phyloP scores from a whole-genome alignment of 2,329 filamentous ascomycete genomes.

The Gyromitra esculenta region DNA sequence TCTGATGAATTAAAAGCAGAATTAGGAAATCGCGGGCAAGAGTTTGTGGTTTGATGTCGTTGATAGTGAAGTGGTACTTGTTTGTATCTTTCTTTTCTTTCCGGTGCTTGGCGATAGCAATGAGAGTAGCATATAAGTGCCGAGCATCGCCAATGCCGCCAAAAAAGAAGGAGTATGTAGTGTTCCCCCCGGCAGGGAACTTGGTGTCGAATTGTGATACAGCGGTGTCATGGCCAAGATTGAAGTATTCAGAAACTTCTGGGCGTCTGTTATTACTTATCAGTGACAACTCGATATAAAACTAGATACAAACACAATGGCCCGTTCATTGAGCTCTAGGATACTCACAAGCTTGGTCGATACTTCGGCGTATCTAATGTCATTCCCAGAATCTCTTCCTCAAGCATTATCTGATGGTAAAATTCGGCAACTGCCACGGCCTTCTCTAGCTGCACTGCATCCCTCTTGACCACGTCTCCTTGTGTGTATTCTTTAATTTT shows the following conservation, averaged over 20 bases:
- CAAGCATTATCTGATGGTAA: constrained; percentile 30
- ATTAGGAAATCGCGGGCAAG: constrained; percentile 35
- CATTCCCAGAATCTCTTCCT: constrained; percentile 32
- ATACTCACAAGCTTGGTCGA: constrained; percentile 37
- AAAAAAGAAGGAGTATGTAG: constrained; percentile 35
- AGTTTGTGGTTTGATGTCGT: constrained; percentile 41
- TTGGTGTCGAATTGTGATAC: constrained; percentile 30
- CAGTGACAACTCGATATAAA: neutral
- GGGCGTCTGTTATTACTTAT: constrained; percentile 9
- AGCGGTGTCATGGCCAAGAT: constrained; percentile 34
- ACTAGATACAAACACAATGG: neutral
- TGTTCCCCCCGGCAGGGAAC: neutral
- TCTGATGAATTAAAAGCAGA: constrained; percentile 16
- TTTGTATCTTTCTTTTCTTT: constrained; percentile 7
- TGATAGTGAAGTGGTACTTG: constrained; percentile 40
- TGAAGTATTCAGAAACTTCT: constrained; percentile 31
- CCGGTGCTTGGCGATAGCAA: constrained; percentile 25
- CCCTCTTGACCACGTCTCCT: constrained; percentile 15
- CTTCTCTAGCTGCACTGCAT: constrained; percentile 23
- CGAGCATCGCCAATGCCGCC: constrained; percentile 41
- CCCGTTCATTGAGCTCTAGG: neutral
- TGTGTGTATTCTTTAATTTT: neutral
- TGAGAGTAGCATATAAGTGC: constrained; percentile 30
- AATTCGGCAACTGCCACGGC: constrained; percentile 3
- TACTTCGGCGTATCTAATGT: constrained; percentile 37